A percentile compares a stretch with the other conserved stretches of the same genome.
phyloP scores from a whole-genome alignment of 140 eudicot genomes.

The Bidens hawaiensis region DNA sequence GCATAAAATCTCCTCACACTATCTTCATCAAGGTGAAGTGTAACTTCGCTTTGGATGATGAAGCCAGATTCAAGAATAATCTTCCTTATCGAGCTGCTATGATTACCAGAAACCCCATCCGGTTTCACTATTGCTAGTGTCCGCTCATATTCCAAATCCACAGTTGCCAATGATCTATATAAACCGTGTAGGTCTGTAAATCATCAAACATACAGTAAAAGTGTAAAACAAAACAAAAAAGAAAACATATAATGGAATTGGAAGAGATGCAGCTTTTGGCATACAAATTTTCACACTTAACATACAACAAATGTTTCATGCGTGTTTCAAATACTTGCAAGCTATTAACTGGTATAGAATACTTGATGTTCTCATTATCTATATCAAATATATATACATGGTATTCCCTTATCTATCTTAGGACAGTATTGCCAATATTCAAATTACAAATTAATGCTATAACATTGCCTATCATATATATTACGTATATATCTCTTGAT shows the following conservation, averaged over 20 bases:
- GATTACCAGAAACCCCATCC: constrained; percentile 68
- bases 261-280: neutral
- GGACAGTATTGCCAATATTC: too few relatives aligned
- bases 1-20: constrained; percentile 49
- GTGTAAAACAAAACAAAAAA: too few relatives aligned
- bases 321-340: neutral
- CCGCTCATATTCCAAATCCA: constrained; percentile 45
- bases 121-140: constrained; percentile 89
- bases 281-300: neutral
- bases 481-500: too few relatives aligned
- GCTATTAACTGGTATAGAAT: too few relatives aligned
- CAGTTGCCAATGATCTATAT: constrained; percentile 50
- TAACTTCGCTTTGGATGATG: constrained; percentile 37
- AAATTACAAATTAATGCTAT: too few relatives aligned
- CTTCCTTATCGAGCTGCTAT: constrained; percentile 36
- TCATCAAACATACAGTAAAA: neutral
- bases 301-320: neutral
- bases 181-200: neutral
- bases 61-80: constrained; percentile 60
- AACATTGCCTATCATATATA: too few relatives aligned
- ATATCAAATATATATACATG: too few relatives aligned
- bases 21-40: constrained; percentile 39
- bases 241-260: neutral
- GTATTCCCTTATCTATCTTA: too few relatives aligned
- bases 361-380: too few relatives aligned